A percentile compares a stretch with the other conserved stretches of the same genome.
Conservation (phyloP, 2,329 filamentous ascomycete genomes). For the Karstenula rhodostoma region DNA sequence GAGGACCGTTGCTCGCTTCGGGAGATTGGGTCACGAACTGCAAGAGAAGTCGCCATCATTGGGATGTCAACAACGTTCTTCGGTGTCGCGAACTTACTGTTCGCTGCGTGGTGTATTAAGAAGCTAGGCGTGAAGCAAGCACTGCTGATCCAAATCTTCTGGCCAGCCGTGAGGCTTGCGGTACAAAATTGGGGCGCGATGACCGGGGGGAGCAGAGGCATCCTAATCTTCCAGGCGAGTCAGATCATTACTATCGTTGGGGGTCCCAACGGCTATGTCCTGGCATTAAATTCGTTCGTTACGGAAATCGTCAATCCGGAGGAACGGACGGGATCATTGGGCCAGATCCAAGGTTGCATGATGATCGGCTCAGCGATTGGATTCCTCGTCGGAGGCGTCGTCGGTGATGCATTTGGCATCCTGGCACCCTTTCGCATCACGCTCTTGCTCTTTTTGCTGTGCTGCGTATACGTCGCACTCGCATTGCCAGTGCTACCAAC, state of each 20-base stretch:
- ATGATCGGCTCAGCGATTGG: constrained; percentile 73
- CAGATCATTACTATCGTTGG: constrained; percentile 74
- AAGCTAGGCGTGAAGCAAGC: constrained; percentile 69
- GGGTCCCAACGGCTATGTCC: constrained; percentile 73
- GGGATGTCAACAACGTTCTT: constrained; percentile 73
- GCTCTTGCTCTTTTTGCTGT: constrained; percentile 62
- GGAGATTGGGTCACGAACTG: constrained; percentile 71
- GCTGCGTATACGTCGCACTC: constrained; percentile 52
- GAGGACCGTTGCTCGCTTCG: constrained; percentile 67
- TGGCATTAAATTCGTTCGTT: constrained; percentile 73
- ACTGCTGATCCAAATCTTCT: constrained; percentile 68
- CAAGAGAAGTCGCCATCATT: constrained; percentile 69
- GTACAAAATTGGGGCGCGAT: constrained; percentile 72
- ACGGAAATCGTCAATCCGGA: constrained; percentile 69
- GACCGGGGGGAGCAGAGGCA: constrained; percentile 68
- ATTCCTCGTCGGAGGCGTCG: constrained; percentile 69
- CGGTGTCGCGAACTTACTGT: constrained; percentile 72
- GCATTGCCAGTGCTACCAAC: constrained; percentile 61
- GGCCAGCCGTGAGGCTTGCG: constrained; percentile 69
- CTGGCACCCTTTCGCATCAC: constrained; percentile 71
- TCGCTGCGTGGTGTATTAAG: constrained; percentile 73
- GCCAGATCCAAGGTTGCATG: constrained; percentile 70
- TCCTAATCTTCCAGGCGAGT: constrained; percentile 71
- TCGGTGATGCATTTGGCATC: constrained; percentile 71
- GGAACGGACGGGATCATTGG: constrained; percentile 70